phyloP scores from a whole-genome alignment of 306 rosid genomes.

The Leucaena leucocephala region DNA sequence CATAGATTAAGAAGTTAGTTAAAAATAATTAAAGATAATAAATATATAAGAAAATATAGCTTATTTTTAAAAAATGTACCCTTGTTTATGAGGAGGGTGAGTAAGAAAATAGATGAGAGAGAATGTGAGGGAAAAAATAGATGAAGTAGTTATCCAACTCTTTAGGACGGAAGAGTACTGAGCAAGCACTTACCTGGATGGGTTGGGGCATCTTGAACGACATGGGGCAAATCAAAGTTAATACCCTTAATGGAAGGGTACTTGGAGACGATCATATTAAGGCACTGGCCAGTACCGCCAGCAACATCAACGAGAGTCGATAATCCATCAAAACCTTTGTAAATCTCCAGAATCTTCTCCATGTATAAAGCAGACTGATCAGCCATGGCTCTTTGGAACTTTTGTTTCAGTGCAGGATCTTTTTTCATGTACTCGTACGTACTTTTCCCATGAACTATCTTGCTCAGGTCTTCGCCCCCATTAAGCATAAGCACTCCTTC shows the following conservation, averaged over 20 bases:
- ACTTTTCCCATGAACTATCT: not conserved
- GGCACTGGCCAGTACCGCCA: not conserved
- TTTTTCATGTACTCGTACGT: not conserved
- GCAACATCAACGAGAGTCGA: not conserved
- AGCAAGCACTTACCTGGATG: not conserved
- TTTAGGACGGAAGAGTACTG: too few relatives aligned
- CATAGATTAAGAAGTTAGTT: too few relatives aligned
- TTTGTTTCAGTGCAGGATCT: not conserved
- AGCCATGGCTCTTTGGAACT: not conserved
- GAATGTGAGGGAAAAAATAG: too few relatives aligned
- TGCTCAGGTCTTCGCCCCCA: not conserved
- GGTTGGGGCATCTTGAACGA: not conserved
- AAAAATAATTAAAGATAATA: too few relatives aligned
- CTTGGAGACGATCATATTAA: not conserved
- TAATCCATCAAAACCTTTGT: constrained; percentile 10
- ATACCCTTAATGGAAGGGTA: constrained; percentile 12
- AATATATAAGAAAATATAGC: too few relatives aligned
- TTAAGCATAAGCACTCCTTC: not conserved
- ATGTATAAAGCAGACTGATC: not conserved
- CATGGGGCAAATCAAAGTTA: constrained; percentile 18
- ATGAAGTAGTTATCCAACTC: too few relatives aligned
- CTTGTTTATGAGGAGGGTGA: too few relatives aligned
- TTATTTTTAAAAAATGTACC: too few relatives aligned
- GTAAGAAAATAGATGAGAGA: too few relatives aligned
- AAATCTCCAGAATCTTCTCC: not conserved